Conservation (phyloP, 1,284 basidiomycete genomes). For the Ganoderma multipileum region DNA sequence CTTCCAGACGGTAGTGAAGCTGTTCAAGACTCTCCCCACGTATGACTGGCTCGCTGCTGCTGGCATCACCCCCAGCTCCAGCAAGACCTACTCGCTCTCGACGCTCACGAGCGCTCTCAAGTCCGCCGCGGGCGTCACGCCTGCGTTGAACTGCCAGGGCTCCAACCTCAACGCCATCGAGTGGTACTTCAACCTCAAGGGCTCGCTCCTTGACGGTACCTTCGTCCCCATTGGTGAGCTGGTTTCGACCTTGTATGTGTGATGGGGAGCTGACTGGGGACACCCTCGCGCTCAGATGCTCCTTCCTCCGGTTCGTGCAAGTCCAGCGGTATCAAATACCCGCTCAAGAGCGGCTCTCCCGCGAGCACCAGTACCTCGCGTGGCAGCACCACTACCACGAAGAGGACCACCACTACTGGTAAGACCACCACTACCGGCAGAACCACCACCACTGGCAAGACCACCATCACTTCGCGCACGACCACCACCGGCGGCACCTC, state of each 20-base stretch:
- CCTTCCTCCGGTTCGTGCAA: slow-evolving; percentile 59
- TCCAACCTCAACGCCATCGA: slow-evolving; percentile 58
- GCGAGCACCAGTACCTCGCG: slow-evolving; percentile 16
- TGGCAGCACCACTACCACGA: background rate
- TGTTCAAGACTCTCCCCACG: slow-evolving; percentile 78
- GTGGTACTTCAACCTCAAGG: slow-evolving; percentile 74
- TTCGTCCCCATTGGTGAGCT: slow-evolving; percentile 64
- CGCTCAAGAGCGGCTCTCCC: slow-evolving; percentile 54
- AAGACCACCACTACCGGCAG: too few relatives aligned
- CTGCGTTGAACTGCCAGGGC: slow-evolving; percentile 62
- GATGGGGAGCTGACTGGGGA: background rate
- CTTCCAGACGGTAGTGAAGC: slow-evolving; percentile 67
- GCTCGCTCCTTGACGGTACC: slow-evolving; percentile 69
- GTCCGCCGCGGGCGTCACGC: slow-evolving; percentile 59
- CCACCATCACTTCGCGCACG: background rate
- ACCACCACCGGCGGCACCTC: slow-evolving; percentile 21
- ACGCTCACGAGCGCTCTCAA: slow-evolving; percentile 64
- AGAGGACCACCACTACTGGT: background rate
- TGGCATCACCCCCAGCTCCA: slow-evolving; percentile 72
- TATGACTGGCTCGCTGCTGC: slow-evolving; percentile 73
- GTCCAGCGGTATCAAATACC: slow-evolving; percentile 67
- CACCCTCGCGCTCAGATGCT: slow-evolving; percentile 47
- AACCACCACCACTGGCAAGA: background rate
- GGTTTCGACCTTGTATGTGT: background rate
- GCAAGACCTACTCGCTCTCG: slow-evolving; percentile 63